phyloP scores from a whole-genome alignment of 768 basidiomycete genomes.

The Phylloporus sp. region DNA sequence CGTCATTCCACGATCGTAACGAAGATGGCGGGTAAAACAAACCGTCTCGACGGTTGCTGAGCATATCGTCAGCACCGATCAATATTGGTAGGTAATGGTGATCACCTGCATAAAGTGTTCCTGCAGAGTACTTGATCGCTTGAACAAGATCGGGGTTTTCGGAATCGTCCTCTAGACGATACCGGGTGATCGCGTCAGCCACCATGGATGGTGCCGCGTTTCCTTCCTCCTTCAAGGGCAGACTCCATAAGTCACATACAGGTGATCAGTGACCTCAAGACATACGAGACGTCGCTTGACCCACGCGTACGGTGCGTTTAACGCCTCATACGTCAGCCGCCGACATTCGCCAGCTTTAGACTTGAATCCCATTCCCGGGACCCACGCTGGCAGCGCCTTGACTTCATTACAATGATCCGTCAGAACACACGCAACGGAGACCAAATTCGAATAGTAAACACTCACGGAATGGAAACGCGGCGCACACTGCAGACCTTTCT shows the following conservation, averaged over 20 bases:
- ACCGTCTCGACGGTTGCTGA: conserved; percentile 33
- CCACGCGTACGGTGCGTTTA: conserved; percentile 15
- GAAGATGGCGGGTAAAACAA: conserved; percentile 1
- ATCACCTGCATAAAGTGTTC: conserved; percentile 18
- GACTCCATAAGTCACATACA: neutral
- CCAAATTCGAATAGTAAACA: neutral
- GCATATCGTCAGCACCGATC: neutral
- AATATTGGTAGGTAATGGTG: neutral
- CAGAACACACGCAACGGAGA: neutral
- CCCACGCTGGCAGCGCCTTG: conserved; percentile 20
- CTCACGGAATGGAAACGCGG: conserved; percentile 14
- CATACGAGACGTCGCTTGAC: conserved; percentile 4
- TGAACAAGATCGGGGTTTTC: conserved; percentile 9
- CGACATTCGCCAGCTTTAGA: conserved; percentile 10
- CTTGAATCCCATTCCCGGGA: conserved; percentile 26
- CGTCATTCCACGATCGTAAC: neutral
- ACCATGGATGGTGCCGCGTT: conserved; percentile 14
- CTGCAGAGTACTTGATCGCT: conserved; percentile 18
- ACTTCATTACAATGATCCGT: conserved; percentile 8
- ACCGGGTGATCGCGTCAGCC: conserved; percentile 9
- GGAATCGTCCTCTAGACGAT: conserved; percentile 4
- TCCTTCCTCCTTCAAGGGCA: conserved; percentile 5
- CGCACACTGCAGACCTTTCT: conserved; percentile 2
- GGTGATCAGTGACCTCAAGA: neutral
- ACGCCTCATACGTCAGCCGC: neutral